A percentile compares a stretch with the other conserved stretches of the same genome.
Conservation (phyloP, 148 eudicot species). For the Simmondsia chinensis region DNA sequence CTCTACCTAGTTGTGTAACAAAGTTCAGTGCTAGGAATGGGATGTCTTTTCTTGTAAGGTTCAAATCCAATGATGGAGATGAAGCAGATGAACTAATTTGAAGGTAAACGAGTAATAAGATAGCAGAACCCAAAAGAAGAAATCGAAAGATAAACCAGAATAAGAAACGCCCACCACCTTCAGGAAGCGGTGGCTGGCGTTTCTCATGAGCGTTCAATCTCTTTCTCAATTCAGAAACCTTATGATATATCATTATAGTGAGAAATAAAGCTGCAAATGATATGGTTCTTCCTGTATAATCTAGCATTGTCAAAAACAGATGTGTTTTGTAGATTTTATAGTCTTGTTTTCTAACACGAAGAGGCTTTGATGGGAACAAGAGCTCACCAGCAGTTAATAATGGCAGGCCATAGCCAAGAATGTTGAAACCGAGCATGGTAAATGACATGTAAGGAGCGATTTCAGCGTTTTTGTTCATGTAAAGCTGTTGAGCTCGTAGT, state of each 20-base stretch:
- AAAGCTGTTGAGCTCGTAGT: slow-evolving; percentile 6
- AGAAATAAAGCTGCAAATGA: slow-evolving; percentile 2
- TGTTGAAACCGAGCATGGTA: not conserved
- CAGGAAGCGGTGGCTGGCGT: not conserved
- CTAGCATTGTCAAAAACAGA: not conserved
- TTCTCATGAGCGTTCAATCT: not conserved
- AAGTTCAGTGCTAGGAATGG: no score
- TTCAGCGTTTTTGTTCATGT: slow-evolving; percentile 7
- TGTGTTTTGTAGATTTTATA: not conserved
- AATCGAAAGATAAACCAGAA: not conserved
- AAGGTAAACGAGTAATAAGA: not conserved
- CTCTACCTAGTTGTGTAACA: not conserved
- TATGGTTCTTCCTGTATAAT: slow-evolving; percentile 4
- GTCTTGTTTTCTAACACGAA: not conserved
- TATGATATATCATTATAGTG: not conserved
- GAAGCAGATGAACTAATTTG: not conserved
- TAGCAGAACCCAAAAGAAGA: not conserved
- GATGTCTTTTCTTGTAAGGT: no score
- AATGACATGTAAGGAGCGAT: slow-evolving; percentile 11
- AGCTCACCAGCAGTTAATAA: slow-evolving; percentile 1
- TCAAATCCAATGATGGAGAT: no score
- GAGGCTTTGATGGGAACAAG: slow-evolving; percentile 5
- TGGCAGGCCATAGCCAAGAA: slow-evolving; percentile 5
- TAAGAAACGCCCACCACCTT: slow-evolving; percentile 1
- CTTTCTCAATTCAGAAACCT: slow-evolving; percentile 2